Conservation (phyloP, 352 stramenopile species). For the Globisporangium polare region DNA sequence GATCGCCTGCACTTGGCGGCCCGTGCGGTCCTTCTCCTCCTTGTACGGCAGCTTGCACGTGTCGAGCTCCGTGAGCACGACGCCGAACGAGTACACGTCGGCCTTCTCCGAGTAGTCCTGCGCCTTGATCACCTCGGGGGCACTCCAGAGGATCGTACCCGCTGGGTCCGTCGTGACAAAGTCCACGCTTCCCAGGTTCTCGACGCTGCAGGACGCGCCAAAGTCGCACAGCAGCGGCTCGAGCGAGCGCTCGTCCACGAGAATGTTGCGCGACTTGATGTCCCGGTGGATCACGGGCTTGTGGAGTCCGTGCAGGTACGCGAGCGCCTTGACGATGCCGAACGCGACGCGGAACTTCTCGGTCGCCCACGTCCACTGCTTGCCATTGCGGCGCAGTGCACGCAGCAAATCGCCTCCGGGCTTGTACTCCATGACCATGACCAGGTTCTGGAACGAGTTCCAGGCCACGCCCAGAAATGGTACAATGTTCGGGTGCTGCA, state of each 20-base stretch:
- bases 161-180: constrained; percentile 19
- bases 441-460: constrained; percentile 55
- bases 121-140: constrained; percentile 41
- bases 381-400: constrained; percentile 3
- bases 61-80: constrained; percentile 84
- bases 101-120: constrained; percentile 45
- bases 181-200: constrained; percentile 15
- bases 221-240: constrained; percentile 51
- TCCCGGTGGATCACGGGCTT: constrained; percentile 46
- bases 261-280: constrained; percentile 50
- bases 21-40: constrained; percentile 11
- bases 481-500: constrained; percentile 58
- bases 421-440: constrained; percentile 42
- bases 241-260: constrained; percentile 32
- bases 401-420: constrained; percentile 37
- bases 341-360: constrained; percentile 51
- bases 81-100: constrained; percentile 87
- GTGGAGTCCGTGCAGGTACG: constrained; percentile 40
- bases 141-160: constrained; percentile 39
- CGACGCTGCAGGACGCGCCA: constrained; percentile 27
- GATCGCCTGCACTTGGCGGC: constrained; percentile 11
- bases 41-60: constrained; percentile 44
- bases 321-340: constrained; percentile 33
- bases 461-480: constrained; percentile 53
- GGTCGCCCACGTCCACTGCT: constrained; percentile 26